Evolutionary conservation across 1,284 basidiomycete genomes (phyloP).

Genomic region (Cryptococcus maquisensis): DNA sequence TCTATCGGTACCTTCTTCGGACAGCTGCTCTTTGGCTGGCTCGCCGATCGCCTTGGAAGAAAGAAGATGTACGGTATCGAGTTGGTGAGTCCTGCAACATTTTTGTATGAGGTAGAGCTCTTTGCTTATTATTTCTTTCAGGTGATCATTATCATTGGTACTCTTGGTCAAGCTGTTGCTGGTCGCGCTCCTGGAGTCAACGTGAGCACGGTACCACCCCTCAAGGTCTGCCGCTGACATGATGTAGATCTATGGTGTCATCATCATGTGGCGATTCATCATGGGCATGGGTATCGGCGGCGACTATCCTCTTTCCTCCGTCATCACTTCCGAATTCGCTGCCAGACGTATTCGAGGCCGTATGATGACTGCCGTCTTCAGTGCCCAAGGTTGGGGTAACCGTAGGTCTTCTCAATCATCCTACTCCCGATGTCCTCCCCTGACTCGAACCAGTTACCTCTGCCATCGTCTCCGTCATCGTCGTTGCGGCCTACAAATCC

Average conservation of each 20-base stretch:
- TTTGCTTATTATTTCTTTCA: slow-evolving; percentile 10
- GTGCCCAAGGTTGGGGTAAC: slow-evolving; percentile 55
- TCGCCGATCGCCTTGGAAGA: slow-evolving; percentile 50
- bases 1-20: slow-evolving; percentile 52
- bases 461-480: slow-evolving; percentile 64
- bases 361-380: slow-evolving; percentile 54
- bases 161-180: slow-evolving; percentile 52
- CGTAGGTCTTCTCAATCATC: slow-evolving; percentile 20
- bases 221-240: no score
- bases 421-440: not conserved
- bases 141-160: slow-evolving; percentile 48
- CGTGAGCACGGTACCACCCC: not conserved
- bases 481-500: slow-evolving; percentile 65
- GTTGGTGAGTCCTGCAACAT: slow-evolving; percentile 42
- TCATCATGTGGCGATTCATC: slow-evolving; percentile 62
- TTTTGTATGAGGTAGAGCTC: not conserved
- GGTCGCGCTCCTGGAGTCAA: slow-evolving; percentile 60
- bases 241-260: slow-evolving; percentile 59
- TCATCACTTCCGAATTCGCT: slow-evolving; percentile 64
- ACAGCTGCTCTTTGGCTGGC: slow-evolving; percentile 51
- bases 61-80: slow-evolving; percentile 53
- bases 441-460: slow-evolving; percentile 43
- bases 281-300: slow-evolving; percentile 57
- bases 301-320: slow-evolving; percentile 56
- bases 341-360: slow-evolving; percentile 60